Percentiles rank a stretch among this genome's conserved stretches.
Conservation (phyloP, 495 filamentous ascomycete genomes). For the Daldinia vernicosa region DNA sequence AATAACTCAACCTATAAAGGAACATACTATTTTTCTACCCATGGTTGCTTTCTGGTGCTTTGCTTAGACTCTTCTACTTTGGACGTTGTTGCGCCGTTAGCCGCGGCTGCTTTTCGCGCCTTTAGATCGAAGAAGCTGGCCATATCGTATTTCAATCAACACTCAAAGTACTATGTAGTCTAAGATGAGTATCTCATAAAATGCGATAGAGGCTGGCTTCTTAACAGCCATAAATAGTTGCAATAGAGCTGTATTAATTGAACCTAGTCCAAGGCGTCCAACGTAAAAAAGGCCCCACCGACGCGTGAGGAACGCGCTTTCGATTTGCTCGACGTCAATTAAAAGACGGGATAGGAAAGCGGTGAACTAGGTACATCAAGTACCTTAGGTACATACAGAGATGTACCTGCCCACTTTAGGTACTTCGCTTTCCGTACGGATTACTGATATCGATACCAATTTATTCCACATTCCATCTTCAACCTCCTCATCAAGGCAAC, state of each 20-base stretch:
- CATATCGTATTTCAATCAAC: constrained; percentile 53
- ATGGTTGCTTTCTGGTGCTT: constrained; percentile 77
- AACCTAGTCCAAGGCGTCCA: not conserved
- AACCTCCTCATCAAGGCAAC: not conserved
- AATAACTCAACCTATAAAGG: not conserved
- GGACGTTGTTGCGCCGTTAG: constrained; percentile 59
- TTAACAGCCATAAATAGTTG: constrained; percentile 3
- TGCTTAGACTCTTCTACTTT: constrained; percentile 66
- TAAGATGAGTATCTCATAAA: not conserved
- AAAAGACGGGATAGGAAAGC: constrained; percentile 31
- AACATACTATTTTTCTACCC: constrained; percentile 99
- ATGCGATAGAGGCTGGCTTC: not conserved
- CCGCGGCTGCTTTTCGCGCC: constrained; percentile 84
- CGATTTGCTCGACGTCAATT: constrained; percentile 25
- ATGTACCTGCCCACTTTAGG: too few relatives aligned
- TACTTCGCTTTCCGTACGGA: too few relatives aligned
- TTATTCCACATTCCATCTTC: too few relatives aligned
- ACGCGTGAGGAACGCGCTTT: constrained; percentile 41
- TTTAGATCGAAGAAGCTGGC: constrained; percentile 95
- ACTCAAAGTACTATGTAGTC: not conserved
- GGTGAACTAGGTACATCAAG: constrained; percentile 19
- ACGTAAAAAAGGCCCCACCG: constrained; percentile 2
- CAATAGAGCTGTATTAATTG: constrained; percentile 6
- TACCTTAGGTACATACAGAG: not conserved
- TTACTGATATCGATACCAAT: not conserved